Percentiles rank a stretch among this genome's conserved stretches.
phyloP scores from a whole-genome alignment of 768 basidiomycete species.

The Dentipellis sp. region DNA sequence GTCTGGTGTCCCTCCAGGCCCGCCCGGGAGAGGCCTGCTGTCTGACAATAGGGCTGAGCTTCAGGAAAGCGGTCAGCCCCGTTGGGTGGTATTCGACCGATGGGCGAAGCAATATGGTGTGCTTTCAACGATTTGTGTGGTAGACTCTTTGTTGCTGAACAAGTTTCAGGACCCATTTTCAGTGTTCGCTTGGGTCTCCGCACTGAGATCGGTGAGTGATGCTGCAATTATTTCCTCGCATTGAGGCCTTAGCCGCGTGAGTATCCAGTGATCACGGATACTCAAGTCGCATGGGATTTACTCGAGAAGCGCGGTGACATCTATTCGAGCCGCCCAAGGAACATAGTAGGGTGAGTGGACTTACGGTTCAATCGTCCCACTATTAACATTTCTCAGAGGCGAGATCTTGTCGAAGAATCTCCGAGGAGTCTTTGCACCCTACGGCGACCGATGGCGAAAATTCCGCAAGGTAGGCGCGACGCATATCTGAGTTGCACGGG shows the following conservation, averaged over 20 bases:
- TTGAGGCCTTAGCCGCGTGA: not conserved
- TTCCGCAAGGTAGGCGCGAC: constrained; percentile 6
- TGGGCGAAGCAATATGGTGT: not conserved
- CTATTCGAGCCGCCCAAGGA: constrained; percentile 10
- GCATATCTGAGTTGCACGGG: not conserved
- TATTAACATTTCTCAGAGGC: not conserved
- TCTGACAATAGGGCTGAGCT: not conserved
- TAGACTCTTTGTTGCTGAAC: not conserved
- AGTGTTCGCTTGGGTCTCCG: constrained; percentile 4
- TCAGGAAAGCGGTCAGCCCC: not conserved
- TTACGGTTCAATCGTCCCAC: not conserved
- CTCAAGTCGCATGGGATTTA: constrained; percentile 1
- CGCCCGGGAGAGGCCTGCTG: not conserved
- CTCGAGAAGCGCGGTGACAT: constrained; percentile 11
- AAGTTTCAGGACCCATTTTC: constrained; percentile 5
- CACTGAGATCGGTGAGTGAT: constrained; percentile 1
- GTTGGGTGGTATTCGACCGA: not conserved
- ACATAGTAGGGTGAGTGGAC: constrained; percentile 5
- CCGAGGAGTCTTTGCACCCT: constrained; percentile 4
- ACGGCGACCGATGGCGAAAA: constrained; percentile 3
- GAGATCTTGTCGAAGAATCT: constrained; percentile 9
- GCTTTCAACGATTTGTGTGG: not conserved
- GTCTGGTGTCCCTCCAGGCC: not conserved
- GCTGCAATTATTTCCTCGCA: not conserved
- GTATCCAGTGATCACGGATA: constrained; percentile 4